A percentile compares a stretch with the other conserved stretches of the same genome.
Conservation (phyloP, 1,139 yeast genomes). For the Yamadazyma spencermartinsiae region DNA sequence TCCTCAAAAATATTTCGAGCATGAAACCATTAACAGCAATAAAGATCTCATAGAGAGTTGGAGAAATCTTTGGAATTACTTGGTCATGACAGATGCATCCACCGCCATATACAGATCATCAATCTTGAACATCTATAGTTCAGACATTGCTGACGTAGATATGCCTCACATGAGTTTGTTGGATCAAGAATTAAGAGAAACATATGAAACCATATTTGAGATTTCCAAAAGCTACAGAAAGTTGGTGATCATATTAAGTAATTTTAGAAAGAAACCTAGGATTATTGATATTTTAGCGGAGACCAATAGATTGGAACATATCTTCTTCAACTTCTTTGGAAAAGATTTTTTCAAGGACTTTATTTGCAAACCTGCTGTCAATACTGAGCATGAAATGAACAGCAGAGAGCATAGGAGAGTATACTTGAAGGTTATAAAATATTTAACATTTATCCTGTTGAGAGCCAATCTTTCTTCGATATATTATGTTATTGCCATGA, state of each 20-base stretch:
- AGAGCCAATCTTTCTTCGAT: slow-evolving; percentile 46
- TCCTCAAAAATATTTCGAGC: slow-evolving; percentile 34
- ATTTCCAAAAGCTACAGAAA: slow-evolving; percentile 33
- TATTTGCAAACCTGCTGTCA: slow-evolving; percentile 35
- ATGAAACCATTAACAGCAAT: slow-evolving; percentile 31
- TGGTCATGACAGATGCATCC: slow-evolving; percentile 32
- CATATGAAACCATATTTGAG: slow-evolving; percentile 16
- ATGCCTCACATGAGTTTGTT: slow-evolving; percentile 22
- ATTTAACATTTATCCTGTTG: slow-evolving; percentile 36
- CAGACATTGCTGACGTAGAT: slow-evolving; percentile 37
- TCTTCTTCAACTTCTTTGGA: slow-evolving; percentile 41
- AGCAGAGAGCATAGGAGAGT: slow-evolving; percentile 24
- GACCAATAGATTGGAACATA: slow-evolving; percentile 39
- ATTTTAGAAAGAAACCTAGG: slow-evolving; percentile 33
- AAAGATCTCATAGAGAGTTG: slow-evolving; percentile 31
- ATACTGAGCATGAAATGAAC: slow-evolving; percentile 16
- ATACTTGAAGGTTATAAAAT: slow-evolving; percentile 36
- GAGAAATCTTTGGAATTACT: slow-evolving; percentile 41
- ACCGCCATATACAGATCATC: slow-evolving; percentile 38
- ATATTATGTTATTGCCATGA: slow-evolving; percentile 44
- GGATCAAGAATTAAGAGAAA: slow-evolving; percentile 20
- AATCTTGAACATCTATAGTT: slow-evolving; percentile 26
- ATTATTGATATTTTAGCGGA: slow-evolving; percentile 39
- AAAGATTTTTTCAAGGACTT: slow-evolving; percentile 45
- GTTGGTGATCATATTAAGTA: slow-evolving; percentile 30